Evolutionary conservation across 73 alveolate genomes (phyloP), one percentile per base, ranked within the genome.

Genomic region (Durusdinium trenchii): DNA sequence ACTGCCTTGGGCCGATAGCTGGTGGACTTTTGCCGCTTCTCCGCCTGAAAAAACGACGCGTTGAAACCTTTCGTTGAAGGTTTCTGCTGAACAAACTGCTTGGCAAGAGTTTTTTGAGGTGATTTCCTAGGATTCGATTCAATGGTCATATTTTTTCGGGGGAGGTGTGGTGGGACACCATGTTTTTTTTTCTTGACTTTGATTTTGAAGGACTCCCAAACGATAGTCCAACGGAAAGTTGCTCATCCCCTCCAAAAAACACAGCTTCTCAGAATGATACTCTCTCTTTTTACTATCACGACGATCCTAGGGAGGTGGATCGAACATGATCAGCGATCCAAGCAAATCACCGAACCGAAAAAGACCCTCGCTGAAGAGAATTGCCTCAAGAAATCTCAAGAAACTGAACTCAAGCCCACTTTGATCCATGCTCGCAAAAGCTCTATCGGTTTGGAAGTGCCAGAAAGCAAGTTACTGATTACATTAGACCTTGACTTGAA

Each of bases 21-120:
- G 52, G 98, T 91, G 89, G 48, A 67, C 57, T 91, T 91, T 54
- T 91, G 98, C 54, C 87, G 54, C 36, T 52, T 45, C 78, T 91
- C 98, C 6, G 98, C 98, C 98, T 91, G 78, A 54, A 52, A 28
- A 20, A 32, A n/a, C n/a, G n/a, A n/a, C n/a, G n/a, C n/a, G n/a
- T 45, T 18, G 46, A 23, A 23, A 23, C 30, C 30, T 60, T 60
- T 2, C 30, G 18, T 23, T 2, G 73, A 60, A 60, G 73, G 73
- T 60, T 32, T n/a, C n/a, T n/a, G n/a, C n/a, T n/a, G 1, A 57
- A 57, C 7, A 1, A 23, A 32, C 73, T 60, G 30, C 73, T 60
- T 23, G 1, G 73, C 73, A 60, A 57, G 69, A 23, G 69, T 16
- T 57, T 57, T 57, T 60, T 32, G n/a, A n/a, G n/a, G n/a, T n/a